Evolutionary conservation across 345 rosid species (phyloP).

Genomic region (Salix dunnii): DNA sequence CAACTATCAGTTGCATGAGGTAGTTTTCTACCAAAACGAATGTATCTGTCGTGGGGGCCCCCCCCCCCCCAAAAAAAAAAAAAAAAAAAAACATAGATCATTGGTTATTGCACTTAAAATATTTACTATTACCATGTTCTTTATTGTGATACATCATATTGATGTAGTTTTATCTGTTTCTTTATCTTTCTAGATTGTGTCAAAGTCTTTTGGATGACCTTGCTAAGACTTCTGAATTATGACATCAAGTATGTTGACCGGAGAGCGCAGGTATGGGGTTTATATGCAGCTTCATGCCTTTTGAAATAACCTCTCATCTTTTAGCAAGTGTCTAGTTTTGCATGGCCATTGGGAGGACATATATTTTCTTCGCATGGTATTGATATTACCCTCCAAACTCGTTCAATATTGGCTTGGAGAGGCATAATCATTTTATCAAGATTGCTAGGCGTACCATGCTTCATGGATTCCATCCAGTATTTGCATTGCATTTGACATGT

Average conservation of each 20-base stretch:
- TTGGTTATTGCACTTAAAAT: neutral
- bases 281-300: neutral
- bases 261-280: constrained; percentile 53
- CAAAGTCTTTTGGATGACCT: constrained; percentile 46
- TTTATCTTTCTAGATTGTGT: constrained; percentile 23
- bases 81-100: neutral
- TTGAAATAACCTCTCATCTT: neutral
- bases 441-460: neutral
- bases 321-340: neutral
- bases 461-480: neutral
- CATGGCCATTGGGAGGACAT: neutral
- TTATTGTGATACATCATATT: neutral
- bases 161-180: constrained; percentile 1
- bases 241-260: constrained; percentile 49
- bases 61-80: too few species aligned
- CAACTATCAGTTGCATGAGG: too few species aligned
- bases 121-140: neutral
- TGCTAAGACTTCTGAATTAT: constrained; percentile 33
- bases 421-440: neutral
- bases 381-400: neutral
- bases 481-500: neutral
- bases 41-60: too few species aligned
- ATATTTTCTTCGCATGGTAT: neutral
- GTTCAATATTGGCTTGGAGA: neutral
- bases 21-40: too few species aligned